Conservation (phyloP, 768 basidiomycete genomes). For the Boletus pseudo-olivaceus region DNA sequence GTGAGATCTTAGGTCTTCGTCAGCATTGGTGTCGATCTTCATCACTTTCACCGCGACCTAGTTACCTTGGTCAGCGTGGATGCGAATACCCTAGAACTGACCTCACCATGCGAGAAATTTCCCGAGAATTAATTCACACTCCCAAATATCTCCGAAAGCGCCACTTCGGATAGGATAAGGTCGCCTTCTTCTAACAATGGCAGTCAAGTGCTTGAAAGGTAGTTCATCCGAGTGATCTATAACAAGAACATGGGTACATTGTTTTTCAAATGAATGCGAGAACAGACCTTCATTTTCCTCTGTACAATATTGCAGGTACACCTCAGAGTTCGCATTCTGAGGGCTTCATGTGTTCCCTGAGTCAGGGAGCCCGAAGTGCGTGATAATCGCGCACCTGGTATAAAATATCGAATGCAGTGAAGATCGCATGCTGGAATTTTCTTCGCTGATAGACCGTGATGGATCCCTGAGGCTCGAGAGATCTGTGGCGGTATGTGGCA, state of each 20-base stretch:
- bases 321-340: constrained; percentile 11
- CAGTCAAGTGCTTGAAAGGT: neutral
- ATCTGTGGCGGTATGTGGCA: neutral
- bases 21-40: neutral
- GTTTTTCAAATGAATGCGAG: neutral
- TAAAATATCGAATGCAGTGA: constrained; percentile 3
- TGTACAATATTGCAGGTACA: neutral
- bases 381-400: constrained; percentile 7
- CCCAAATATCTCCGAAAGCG: constrained; percentile 22
- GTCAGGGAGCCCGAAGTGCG: neutral
- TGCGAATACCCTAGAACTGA: neutral
- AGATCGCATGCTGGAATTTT: neutral
- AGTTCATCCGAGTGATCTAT: constrained; percentile 8
- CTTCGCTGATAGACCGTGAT: neutral
- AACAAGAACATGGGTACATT: neutral
- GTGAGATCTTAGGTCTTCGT: neutral
- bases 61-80: neutral
- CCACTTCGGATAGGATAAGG: constrained; percentile 8
- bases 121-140: constrained; percentile 18
- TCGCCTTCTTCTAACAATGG: constrained; percentile 2
- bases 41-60: constrained; percentile 24
- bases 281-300: constrained; percentile 11
- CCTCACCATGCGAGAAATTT: constrained; percentile 5
- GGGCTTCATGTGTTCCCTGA: constrained; percentile 4
- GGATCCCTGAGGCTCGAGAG: neutral